These are phyloP conservation scores for Colletotrichum zoysiae DNA, from an alignment of 2,329 filamentous ascomycete genomes.

Conservation along the genomic window DNA sequence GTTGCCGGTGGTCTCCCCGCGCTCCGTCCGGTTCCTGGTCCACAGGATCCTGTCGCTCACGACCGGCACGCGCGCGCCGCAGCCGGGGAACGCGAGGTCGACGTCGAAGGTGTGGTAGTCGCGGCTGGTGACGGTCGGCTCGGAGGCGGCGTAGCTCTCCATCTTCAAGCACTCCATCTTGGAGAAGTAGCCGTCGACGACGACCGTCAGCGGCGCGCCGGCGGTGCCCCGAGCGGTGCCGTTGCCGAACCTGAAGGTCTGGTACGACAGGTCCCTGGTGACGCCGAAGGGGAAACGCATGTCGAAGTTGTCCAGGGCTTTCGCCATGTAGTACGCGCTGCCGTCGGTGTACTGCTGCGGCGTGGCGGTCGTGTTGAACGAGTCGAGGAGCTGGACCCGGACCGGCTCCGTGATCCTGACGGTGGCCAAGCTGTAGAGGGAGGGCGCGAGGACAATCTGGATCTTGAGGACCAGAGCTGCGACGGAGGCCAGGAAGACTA, in stretches of 20 bases:
- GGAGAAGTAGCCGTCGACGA: slow-evolving; percentile 16
- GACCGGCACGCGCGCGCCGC: neutral
- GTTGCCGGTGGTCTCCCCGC: neutral
- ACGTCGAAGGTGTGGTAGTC: neutral
- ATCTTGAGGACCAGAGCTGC: slow-evolving; percentile 14
- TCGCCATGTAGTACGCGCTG: slow-evolving; percentile 16
- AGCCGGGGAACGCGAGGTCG: neutral
- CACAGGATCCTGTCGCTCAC: neutral
- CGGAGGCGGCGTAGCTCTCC: neutral
- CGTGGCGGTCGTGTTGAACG: slow-evolving; percentile 12
- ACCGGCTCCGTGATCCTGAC: neutral
- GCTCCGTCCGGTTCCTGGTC: neutral
- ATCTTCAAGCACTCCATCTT: slow-evolving; percentile 8
- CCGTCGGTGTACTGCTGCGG: neutral
- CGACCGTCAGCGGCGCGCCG: slow-evolving; percentile 5
- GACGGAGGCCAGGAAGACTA: slow-evolving; percentile 14
- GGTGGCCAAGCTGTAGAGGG: slow-evolving; percentile 14
- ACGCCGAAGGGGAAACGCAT: slow-evolving; percentile 29
- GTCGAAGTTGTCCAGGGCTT: slow-evolving; percentile 20
- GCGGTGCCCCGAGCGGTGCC: slow-evolving; percentile 6
- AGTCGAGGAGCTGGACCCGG: neutral
- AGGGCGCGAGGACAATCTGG: slow-evolving; percentile 32
- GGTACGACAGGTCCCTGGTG: slow-evolving; percentile 11
- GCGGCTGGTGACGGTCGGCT: neutral
- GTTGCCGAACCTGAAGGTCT: slow-evolving; percentile 18